These are phyloP conservation scores for Entoloma clypeatum DNA, from an alignment of 1,284 basidiomycete genomes.

Conservation along the genomic window DNA sequence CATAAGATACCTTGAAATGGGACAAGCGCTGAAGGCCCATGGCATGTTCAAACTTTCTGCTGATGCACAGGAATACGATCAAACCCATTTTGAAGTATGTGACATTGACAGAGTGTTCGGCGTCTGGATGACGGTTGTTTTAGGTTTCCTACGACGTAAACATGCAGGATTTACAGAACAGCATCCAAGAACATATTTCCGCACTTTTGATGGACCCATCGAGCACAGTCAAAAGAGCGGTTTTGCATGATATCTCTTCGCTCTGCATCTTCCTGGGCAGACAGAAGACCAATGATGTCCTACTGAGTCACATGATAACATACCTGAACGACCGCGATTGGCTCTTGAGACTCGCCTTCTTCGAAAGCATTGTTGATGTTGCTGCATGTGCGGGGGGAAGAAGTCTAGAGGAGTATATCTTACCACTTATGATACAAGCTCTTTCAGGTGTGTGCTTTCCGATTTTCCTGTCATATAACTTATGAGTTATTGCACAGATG, in stretches of 20 bases:
- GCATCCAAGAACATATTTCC: conserved; percentile 86
- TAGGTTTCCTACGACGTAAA: conserved; percentile 87
- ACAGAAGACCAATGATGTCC: conserved; percentile 90
- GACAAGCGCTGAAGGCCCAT: conserved; percentile 83
- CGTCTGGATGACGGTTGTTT: conserved; percentile 11
- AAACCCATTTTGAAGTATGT: conserved; percentile 68
- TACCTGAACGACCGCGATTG: conserved; percentile 97
- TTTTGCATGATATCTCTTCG: conserved; percentile 78
- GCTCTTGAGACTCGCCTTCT: conserved; percentile 88
- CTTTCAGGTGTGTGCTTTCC: conserved; percentile 62
- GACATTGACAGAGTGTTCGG: conserved; percentile 5
- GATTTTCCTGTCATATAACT: conserved; percentile 3
- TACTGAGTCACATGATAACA: conserved; percentile 97
- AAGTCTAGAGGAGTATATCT: conserved; percentile 84
- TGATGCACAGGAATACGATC: conserved; percentile 71
- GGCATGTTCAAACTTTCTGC: conserved; percentile 65
- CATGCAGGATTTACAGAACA: conserved; percentile 80
- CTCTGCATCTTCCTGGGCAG: conserved; percentile 92
- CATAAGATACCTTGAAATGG: conserved; percentile 86
- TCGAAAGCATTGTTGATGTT: conserved; percentile 93
- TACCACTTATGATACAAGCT: conserved; percentile 94
- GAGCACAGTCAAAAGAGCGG: conserved; percentile 72
- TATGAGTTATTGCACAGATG: conserved; percentile 52
- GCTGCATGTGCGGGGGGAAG: conserved; percentile 87
- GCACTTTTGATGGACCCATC: conserved; percentile 73